Evolutionary conservation across 805 yeast genomes (phyloP), one percentile per base, ranked within the genome.

Genomic region (Torulaspora indica): DNA sequence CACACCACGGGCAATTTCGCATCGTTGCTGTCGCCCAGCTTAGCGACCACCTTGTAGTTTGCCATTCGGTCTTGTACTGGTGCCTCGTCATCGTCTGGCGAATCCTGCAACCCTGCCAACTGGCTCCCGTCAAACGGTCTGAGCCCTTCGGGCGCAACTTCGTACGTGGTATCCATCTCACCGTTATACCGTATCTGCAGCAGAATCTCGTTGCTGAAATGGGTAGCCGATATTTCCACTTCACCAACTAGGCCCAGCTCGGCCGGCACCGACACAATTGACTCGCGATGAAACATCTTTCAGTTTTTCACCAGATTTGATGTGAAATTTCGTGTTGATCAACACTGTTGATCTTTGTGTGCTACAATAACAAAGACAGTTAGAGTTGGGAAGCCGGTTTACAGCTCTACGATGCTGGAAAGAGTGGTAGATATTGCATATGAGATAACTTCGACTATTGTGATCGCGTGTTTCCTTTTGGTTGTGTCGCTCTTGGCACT

Each of bases 1-100:
- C 76, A 77, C 5, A 77, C 61, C 10, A 77, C 71, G 35, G 72
- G 75, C 24, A 75, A 55, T 51, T 76, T 75, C 46, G 70, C 53
- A 52, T 77, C 75, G 34, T 63, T 63, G 14, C 73, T 66, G 48
- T 75, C 70, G 1, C 82, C 82, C 14, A 76, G 64, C 18, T 74
- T 62, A 12, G 76, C 63, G 2, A 60, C 52, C 0, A 79, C 76
- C 35, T 76, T 76, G 10, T 70, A 67, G n/a, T 70, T 71, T 1
- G 66, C 49, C 30, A 64, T 43, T 22, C 53, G 48, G 45, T 62
- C 68, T 10, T 57, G 49, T 5, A 58, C 57, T 15, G 52, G 50
- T 12, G 46, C 51, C 33, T 52, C 49, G 5, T 51, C 54, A 7
- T 49, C 51, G 1, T 51, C 60, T 4, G 28, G 10, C 6, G 15